phyloP scores from a whole-genome alignment of 306 rosid genomes.

The Castanea crenata region DNA sequence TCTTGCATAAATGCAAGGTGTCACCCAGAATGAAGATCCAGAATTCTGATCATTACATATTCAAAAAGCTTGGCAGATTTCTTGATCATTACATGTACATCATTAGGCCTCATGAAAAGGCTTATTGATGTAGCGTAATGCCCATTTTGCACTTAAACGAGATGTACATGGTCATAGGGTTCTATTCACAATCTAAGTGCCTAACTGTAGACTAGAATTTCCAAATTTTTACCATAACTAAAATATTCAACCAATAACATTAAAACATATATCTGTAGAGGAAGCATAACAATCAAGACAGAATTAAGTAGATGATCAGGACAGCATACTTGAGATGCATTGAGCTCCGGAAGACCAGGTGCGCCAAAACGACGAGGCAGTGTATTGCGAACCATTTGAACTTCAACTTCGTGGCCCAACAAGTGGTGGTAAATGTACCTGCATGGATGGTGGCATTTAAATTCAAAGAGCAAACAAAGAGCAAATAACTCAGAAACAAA shows the following conservation, averaged over 20 bases:
- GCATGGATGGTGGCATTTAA: slow-evolving; percentile 22
- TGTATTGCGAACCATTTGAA: slow-evolving; percentile 96
- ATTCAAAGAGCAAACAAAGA: slow-evolving; percentile 8
- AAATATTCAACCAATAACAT: background rate
- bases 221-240: background rate
- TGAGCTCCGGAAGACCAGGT: slow-evolving; percentile 97
- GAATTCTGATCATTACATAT: background rate
- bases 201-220: background rate
- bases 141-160: background rate
- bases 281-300: background rate
- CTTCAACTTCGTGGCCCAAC: slow-evolving; percentile 98
- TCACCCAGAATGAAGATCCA: background rate
- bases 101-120: background rate
- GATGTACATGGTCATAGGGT: background rate
- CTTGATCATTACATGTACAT: background rate
- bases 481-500: background rate
- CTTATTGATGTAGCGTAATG: background rate
- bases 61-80: background rate
- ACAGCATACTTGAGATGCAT: slow-evolving; percentile 90
- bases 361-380: slow-evolving; percentile 99
- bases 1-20: background rate
- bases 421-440: slow-evolving; percentile 97
- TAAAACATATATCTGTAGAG: background rate
- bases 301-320: slow-evolving; percentile 14
- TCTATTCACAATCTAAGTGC: background rate